Conservation (phyloP, 176 grass and related monocot species). For the Guadua angustifolia region DNA sequence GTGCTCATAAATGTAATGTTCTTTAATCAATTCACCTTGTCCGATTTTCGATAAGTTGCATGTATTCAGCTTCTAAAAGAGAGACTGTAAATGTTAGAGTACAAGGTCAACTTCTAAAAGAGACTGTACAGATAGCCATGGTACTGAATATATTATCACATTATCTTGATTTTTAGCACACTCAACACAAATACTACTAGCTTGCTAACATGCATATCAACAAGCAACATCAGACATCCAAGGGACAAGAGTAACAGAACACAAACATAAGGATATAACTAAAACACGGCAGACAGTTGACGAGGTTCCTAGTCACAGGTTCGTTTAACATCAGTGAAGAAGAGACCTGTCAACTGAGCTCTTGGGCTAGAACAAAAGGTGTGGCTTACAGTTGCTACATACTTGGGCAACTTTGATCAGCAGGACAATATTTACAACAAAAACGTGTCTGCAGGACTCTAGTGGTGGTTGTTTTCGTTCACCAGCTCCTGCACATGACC, state of each 20-base stretch:
- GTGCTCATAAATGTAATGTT: too few relatives aligned
- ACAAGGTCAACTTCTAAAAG: too few relatives aligned
- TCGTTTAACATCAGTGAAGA: conserved; percentile 9
- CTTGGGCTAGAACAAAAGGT: conserved; percentile 22
- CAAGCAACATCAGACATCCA: not conserved
- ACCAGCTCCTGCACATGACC: conserved; percentile 29
- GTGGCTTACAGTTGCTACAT: conserved; percentile 38
- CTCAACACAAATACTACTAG: not conserved
- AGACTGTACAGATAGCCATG: too few relatives aligned
- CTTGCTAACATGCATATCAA: conserved; percentile 16
- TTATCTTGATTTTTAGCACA: too few relatives aligned
- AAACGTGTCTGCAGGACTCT: conserved; percentile 26
- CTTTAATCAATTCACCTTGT: too few relatives aligned
- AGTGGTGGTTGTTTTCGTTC: conserved; percentile 7
- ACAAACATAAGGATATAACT: not conserved
- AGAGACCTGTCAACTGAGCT: not conserved
- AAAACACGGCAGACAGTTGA: not conserved
- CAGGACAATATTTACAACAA: conserved; percentile 36
- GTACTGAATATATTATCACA: too few relatives aligned
- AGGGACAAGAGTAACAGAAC: not conserved
- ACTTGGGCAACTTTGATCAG: not conserved
- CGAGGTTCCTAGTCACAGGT: not conserved
- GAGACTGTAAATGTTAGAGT: too few relatives aligned
- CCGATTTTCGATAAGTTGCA: too few relatives aligned
- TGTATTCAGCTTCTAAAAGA: too few relatives aligned